Conservation (phyloP, 1,139 yeast species). For the Saccharomycopsis hybrid region DNA sequence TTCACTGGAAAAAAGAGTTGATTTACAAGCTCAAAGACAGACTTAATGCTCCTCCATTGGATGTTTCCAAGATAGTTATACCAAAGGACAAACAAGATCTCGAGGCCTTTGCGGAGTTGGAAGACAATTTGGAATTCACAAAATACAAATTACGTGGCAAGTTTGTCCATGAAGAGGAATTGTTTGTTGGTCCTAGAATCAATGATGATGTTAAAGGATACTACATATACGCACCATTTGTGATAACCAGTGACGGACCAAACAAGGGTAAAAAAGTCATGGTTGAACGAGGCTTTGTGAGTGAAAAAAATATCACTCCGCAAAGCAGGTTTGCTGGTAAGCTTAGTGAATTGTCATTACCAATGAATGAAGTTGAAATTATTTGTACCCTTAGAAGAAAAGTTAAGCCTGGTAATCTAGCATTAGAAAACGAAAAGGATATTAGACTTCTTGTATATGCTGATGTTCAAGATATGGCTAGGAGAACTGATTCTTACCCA, state of each 20-base stretch:
- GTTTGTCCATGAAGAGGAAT: slow-evolving; percentile 80
- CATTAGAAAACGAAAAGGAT: slow-evolving; percentile 66
- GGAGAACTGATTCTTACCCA: slow-evolving; percentile 59
- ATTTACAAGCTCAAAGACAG: slow-evolving; percentile 80
- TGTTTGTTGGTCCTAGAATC: slow-evolving; percentile 87
- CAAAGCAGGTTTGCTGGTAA: slow-evolving; percentile 38
- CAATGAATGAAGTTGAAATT: slow-evolving; percentile 67
- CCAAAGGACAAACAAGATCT: slow-evolving; percentile 24
- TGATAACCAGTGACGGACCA: slow-evolving; percentile 38
- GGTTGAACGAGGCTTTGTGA: slow-evolving; percentile 90
- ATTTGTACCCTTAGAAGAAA: slow-evolving; percentile 69
- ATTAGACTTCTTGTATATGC: slow-evolving; percentile 61
- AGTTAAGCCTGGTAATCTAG: slow-evolving; percentile 64
- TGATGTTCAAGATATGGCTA: slow-evolving; percentile 79
- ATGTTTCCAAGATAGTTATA: slow-evolving; percentile 55
- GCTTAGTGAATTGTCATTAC: slow-evolving; percentile 60
- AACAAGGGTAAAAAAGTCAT: slow-evolving; percentile 69
- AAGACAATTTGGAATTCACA: slow-evolving; percentile 74
- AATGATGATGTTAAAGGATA: slow-evolving; percentile 75
- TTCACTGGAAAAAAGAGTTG: slow-evolving; percentile 83
- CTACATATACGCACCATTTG: slow-evolving; percentile 71
- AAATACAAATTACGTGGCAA: slow-evolving; percentile 67
- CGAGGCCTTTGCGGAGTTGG: slow-evolving; percentile 31
- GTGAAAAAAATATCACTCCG: slow-evolving; percentile 66
- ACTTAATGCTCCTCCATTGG: slow-evolving; percentile 64